Conservation (phyloP, 1,139 yeast species). For the Blastobotrys indianensis region DNA sequence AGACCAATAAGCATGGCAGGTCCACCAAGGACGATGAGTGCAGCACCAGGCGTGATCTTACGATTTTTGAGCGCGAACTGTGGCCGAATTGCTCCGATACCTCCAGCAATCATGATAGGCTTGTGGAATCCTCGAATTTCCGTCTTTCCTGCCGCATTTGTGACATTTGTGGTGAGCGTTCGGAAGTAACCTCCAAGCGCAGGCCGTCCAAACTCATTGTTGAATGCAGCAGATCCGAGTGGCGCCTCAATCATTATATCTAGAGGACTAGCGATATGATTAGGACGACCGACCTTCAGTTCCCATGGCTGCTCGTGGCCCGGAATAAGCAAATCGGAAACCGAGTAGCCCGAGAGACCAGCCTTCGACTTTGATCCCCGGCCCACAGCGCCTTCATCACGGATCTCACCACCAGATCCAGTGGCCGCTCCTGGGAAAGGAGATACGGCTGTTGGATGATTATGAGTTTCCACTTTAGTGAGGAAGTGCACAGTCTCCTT, state of each 20-base stretch:
- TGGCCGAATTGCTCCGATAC: constrained; percentile 95
- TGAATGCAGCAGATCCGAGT: constrained; percentile 95
- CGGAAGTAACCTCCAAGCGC: constrained; percentile 96
- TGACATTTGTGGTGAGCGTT: constrained; percentile 79
- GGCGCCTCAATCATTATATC: constrained; percentile 98
- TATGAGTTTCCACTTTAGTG: constrained; percentile 96
- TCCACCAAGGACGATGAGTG: constrained; percentile 92
- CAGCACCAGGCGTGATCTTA: constrained; percentile 87
- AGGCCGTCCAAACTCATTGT: constrained; percentile 98
- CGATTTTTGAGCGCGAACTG: constrained; percentile 83
- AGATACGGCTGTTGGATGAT: constrained; percentile 98
- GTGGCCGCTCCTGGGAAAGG: constrained; percentile 99
- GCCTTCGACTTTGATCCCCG: constrained; percentile 97
- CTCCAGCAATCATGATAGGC: constrained; percentile 99
- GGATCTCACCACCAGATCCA: constrained; percentile 99
- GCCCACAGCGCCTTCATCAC: constrained; percentile 99
- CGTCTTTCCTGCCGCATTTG: constrained; percentile 52
- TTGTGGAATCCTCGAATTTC: constrained; percentile 96
- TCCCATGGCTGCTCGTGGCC: constrained; percentile 93
- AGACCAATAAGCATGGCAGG: constrained; percentile 98
- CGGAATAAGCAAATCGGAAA: constrained; percentile 86
- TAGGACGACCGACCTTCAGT: constrained; percentile 71
- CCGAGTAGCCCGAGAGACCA: constrained; percentile 90
- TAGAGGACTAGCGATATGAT: constrained; percentile 85
- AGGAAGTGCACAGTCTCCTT: constrained; percentile 81